phyloP scores from a whole-genome alignment of 2,329 filamentous ascomycete species.

The Xylaria sp. region DNA sequence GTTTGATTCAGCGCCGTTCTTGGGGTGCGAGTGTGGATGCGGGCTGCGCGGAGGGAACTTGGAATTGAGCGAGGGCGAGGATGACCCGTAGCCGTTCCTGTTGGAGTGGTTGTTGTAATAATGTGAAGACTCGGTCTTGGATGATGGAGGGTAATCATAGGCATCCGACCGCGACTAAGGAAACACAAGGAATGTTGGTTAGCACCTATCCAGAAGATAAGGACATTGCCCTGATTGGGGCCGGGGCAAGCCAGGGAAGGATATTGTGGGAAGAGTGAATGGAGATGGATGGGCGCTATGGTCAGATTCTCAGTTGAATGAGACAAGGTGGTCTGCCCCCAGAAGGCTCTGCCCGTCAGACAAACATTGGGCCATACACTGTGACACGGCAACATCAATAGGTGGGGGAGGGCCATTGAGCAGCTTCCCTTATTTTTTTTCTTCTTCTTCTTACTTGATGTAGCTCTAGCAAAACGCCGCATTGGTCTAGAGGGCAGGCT shows the following conservation, averaged over 20 bases:
- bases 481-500: slow-evolving; percentile 11
- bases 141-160: slow-evolving; percentile 44
- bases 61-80: slow-evolving; percentile 37
- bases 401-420: slow-evolving; percentile 7
- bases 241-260: not conserved
- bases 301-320: slow-evolving; percentile 21
- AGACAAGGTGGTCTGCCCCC: slow-evolving; percentile 26
- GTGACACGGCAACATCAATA: slow-evolving; percentile 24
- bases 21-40: slow-evolving; percentile 43
- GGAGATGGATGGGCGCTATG: slow-evolving; percentile 25
- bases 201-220: not conserved
- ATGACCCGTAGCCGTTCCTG: slow-evolving; percentile 43
- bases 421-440: no score
- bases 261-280: not conserved
- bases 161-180: slow-evolving; percentile 48
- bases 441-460: not conserved
- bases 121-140: slow-evolving; percentile 36
- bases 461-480: slow-evolving; percentile 9
- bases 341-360: slow-evolving; percentile 18
- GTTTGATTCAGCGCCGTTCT: slow-evolving; percentile 42
- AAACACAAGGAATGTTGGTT: slow-evolving; percentile 24
- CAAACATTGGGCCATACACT: slow-evolving; percentile 27
- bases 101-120: slow-evolving; percentile 41
- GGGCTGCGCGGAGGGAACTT: slow-evolving; percentile 40
- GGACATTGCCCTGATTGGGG: not conserved